These are phyloP conservation scores for Pleurozium schreberi DNA, from an alignment of 225 moss, liverwort and hornwort species.

Conservation along the genomic window DNA sequence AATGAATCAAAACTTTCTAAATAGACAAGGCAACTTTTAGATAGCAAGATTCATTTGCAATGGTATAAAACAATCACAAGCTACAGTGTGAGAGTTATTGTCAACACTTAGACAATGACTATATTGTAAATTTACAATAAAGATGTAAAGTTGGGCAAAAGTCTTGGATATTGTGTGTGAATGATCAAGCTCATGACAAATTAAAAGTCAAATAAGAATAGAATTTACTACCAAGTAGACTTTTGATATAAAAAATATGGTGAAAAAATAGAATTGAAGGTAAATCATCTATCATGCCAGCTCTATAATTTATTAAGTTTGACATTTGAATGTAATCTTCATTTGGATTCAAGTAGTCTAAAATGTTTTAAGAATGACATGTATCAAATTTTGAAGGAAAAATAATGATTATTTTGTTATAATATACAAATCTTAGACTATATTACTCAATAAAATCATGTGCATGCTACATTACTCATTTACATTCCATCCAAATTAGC, in stretches of 20 bases:
- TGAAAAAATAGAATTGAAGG: fast-evolving
- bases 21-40: background rate
- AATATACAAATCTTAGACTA: background rate
- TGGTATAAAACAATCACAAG: background rate
- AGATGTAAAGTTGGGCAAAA: background rate
- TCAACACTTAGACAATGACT: fast-evolving
- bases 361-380: background rate
- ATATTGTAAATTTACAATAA: background rate
- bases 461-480: background rate
- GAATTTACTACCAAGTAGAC: background rate
- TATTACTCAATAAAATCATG: fast-evolving
- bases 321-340: background rate
- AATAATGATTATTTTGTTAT: background rate
- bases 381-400: background rate
- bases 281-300: background rate
- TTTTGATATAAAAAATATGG: background rate
- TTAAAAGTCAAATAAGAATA: background rate
- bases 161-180: background rate
- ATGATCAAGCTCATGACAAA: background rate
- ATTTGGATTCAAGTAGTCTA: background rate
- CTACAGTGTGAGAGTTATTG: fast-evolving
- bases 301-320: background rate
- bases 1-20: background rate
- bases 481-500: too few relatives aligned
- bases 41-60: background rate